Evolutionary conservation across 306 rosid species (phyloP), one percentile per base, ranked within the genome.

Genomic region (Lagenaria siceraria): DNA sequence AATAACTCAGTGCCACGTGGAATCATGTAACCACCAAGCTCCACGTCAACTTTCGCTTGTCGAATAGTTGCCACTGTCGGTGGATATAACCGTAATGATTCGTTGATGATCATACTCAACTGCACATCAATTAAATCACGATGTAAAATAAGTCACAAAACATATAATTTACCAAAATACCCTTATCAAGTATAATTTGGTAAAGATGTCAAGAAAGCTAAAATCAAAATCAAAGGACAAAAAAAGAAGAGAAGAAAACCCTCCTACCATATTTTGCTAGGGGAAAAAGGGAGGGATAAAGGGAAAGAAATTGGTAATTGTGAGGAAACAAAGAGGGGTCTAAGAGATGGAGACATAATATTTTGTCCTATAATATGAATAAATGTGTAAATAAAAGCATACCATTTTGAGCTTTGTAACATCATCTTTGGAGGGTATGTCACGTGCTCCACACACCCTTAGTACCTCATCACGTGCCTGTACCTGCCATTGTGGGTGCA

Each of bases 401-500:
- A 96, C 99, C 94, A 91, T 96, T 90, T 90, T 96, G 17, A 96
- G 98, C 91, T 90, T 92, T 9, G 70, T 87, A 46, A 92, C 86
- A 76, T 90, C 89, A 75, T 96, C 96, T 63, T 92, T 96, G 80
- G 92, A 71, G 60, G 99, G 99, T 5, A 81, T 70, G 78, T 87
- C 98, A 89, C 97, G 97, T 89, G 99, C 46, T 62, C 98, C 98
- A 27, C 98, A 96, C 82, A 89, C 85, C 59, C 82, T 82, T 4
- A 88, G 87, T 51, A 92, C 83, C 88, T 96, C 99, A 7, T 86
- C 98, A 87, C 99, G 98, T 90, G 99, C 99, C 81, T 59, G 83
- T 27, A 78, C 80, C 85, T 96, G 99, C 99, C 99, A 96, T 0
- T 85, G 92, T 63, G 98, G 98, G 89, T 96, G 99, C 97, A 92